These are phyloP conservation scores for Chaetothyriales sp. DNA, from an alignment of 2,329 filamentous ascomycete genomes.

Conservation along the genomic window DNA sequence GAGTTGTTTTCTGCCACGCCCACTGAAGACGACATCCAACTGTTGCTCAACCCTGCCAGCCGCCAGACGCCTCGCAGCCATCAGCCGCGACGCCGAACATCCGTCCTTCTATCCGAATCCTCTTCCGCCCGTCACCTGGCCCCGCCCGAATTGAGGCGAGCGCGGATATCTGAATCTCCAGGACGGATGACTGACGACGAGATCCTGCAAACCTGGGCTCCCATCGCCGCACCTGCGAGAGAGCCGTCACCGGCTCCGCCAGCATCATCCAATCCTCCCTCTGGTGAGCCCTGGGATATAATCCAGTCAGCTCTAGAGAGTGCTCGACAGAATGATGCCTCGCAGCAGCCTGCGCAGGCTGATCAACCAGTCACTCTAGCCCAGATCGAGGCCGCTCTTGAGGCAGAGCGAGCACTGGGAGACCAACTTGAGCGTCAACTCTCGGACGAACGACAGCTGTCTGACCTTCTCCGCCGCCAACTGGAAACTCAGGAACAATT, in stretches of 20 bases:
- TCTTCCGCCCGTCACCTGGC: constrained; percentile 15
- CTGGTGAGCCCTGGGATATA: constrained; percentile 14
- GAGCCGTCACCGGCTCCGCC: constrained; percentile 3
- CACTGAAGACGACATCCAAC: constrained; percentile 7
- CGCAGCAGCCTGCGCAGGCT: neutral
- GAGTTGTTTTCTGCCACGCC: neutral
- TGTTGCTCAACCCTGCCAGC: constrained; percentile 2
- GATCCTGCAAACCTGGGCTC: constrained; percentile 2
- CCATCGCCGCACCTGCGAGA: constrained; percentile 4
- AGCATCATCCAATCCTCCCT: constrained; percentile 6
- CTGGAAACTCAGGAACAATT: constrained; percentile 14
- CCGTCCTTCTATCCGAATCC: constrained; percentile 28
- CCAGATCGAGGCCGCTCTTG: constrained; percentile 14
- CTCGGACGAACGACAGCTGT: constrained; percentile 13
- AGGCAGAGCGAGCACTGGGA: constrained; percentile 11
- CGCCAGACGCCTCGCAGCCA: constrained; percentile 7
- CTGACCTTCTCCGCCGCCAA: constrained; percentile 11
- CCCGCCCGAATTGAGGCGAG: constrained; percentile 22
- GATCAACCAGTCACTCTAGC: constrained; percentile 4
- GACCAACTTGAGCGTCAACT: constrained; percentile 13
- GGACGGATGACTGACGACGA: constrained; percentile 23
- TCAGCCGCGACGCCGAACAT: constrained; percentile 25
- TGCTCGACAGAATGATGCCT: constrained; percentile 7
- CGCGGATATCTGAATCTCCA: constrained; percentile 28
- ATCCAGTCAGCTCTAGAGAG: constrained; percentile 13